Evolutionary conservation across 768 basidiomycete species (phyloP).

Genomic region (Postia placenta): DNA sequence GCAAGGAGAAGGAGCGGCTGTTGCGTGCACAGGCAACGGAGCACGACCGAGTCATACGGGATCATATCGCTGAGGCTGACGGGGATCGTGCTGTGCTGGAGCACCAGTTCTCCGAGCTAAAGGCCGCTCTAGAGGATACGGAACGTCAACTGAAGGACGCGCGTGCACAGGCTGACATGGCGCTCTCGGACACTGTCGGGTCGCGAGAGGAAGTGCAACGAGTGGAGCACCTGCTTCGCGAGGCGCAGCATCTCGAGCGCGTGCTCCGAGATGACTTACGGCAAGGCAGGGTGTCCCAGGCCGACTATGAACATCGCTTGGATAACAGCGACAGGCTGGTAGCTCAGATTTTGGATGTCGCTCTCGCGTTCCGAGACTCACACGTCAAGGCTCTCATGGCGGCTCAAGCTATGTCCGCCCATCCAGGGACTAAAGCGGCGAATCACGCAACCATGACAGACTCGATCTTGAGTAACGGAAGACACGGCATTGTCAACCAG

Average conservation of each 20-base stretch:
- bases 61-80: conserved; percentile 89
- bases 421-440: conserved; percentile 26
- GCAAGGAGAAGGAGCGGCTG: conserved; percentile 73
- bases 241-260: conserved; percentile 60
- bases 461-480: conserved; percentile 39
- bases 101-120: conserved; percentile 74
- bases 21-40: conserved; percentile 67
- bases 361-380: conserved; percentile 69
- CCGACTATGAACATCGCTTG: conserved; percentile 58
- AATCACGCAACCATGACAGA: conserved; percentile 39
- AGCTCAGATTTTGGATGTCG: conserved; percentile 78
- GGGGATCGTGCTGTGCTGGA: conserved; percentile 91
- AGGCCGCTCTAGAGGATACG: conserved; percentile 52
- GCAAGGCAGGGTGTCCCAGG: conserved; percentile 60
- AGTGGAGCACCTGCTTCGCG: conserved; percentile 63
- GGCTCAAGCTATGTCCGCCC: conserved; percentile 49
- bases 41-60: conserved; percentile 63
- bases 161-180: conserved; percentile 53
- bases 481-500: conserved; percentile 47
- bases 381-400: conserved; percentile 67
- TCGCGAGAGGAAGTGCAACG: conserved; percentile 70
- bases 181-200: conserved; percentile 60
- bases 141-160: conserved; percentile 61
- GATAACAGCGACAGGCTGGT: conserved; percentile 64
- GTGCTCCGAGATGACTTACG: conserved; percentile 70